Base-by-base conservation (phyloP, 495 filamentous ascomycete species). In the Aspergillus panamensis region DNA sequence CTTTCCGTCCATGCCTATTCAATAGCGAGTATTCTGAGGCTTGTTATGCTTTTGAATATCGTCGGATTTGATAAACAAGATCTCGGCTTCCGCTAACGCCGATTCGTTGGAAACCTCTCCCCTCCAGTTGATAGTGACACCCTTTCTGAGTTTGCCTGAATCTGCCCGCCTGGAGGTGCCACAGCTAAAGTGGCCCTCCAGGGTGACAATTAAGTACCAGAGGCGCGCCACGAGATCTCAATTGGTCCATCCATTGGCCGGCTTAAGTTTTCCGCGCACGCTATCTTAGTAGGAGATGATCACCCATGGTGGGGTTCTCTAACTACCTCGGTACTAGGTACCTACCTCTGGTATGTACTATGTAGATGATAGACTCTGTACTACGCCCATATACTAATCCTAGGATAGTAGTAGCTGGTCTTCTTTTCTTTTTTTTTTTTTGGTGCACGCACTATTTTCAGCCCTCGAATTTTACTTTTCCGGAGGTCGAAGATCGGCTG, bases 211-310 rank as follows among this genome's bases (percentile, higher is more conserved):
- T 51, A 43, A n/a, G n/a, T n/a, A n/a, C n/a, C 44, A 17, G 30
- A 16, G 42, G 29, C 17, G 54, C 61, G 48, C 61, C 57, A 63
- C 48, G 29, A 25, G 31, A 21, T 48, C 20, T 12, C 49, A 8
- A 60, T 59, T 65, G 63, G 59, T 17, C 16, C 17, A 19, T 10
- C 29, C 47, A 58, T 40, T 40, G 40, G 39, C 6, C 25, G 54
- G 61, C 59, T 44, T 64, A 40, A 62, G 31, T 59, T 63, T 59
- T 62, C 66, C 66, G 60, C 53, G 13, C 3, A 30, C 53, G 30
- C 44, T 47, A 35, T 55, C 42, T 31, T 16, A 29, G 45, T 31
- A 32, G 30, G 33, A 63, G 47, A 55, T 33, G 54, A 39, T 39
- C 35, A 39, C 35, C 35, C 6, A 39, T n/a, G 14, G 35, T 39